Evolutionary conservation across 2,329 filamentous ascomycete species (phyloP), one percentile per base, ranked within the genome.

Genomic region (Penicillium sclerotigenum): DNA sequence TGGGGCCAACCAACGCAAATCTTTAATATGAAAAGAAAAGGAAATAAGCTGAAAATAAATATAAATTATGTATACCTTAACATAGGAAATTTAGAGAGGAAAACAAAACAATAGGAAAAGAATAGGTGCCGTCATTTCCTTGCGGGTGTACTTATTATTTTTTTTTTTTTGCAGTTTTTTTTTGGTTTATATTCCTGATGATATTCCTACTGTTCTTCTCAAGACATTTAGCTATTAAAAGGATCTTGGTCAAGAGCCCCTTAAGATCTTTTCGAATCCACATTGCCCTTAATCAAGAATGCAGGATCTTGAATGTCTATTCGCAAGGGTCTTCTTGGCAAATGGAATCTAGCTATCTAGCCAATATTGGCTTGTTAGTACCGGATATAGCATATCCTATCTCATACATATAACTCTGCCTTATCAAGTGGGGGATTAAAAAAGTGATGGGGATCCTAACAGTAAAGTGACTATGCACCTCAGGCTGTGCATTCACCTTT

Each of bases 311-410:
- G 51, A 59, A 62, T 62, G 58, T 52, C 51, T 43, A 54, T 54
- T 61, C 48, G 56, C 59, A 58, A 58, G 59, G 60, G 59, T 59
- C 36, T 40, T 61, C 61, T 61, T 56, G 58, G 56, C 61, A 34
- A 40, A 34, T 41, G 34, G 34, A 54, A 40, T n/a, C n/a, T n/a
- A n/a, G n/a, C n/a, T n/a, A 53, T 33, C 26, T 26, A 26, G 47
- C 46, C 40, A 47, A 53, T 50, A 37, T 52, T 18, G 41, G 36
- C 45, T 47, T 29, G 34, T 14, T n/a, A 40, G 28, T 5, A n/a
- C 28, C 20, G 29, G 37, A 31, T 42, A 33, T 6, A 36, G 20
- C 34, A 6, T 8, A 33, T 45, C 42, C 13, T 16, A 36, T 24
- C 14, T 13, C 20, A 26, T 47, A 18, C 20, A 26, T 47, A 24